Evolutionary conservation across 2,329 filamentous ascomycete genomes (phyloP).

Genomic region (Fusarium sulawesiense): DNA sequence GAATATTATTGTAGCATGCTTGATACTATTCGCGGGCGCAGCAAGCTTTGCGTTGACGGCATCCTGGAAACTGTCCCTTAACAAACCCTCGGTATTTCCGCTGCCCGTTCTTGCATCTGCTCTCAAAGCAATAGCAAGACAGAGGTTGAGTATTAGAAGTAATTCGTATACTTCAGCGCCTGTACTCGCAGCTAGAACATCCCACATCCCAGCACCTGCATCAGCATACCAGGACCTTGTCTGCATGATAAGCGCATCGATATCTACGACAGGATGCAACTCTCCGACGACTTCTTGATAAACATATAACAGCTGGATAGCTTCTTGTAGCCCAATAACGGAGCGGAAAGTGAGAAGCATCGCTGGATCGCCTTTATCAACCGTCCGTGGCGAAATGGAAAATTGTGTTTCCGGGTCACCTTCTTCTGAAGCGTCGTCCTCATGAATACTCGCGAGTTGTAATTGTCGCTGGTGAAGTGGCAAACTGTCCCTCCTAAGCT

Average conservation of each 20-base stretch:
- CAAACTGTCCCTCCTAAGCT: constrained; percentile 20
- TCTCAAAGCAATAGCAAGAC: constrained; percentile 17
- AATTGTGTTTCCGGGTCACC: constrained; percentile 2
- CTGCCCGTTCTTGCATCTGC: constrained; percentile 10
- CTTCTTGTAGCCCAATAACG: constrained; percentile 13
- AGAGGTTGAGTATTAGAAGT: constrained; percentile 21
- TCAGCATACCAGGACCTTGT: constrained; percentile 24
- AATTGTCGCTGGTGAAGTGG: constrained; percentile 22
- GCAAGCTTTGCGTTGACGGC: constrained; percentile 32
- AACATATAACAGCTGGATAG: constrained; percentile 15
- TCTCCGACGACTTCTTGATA: constrained; percentile 30
- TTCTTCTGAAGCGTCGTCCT: constrained; percentile 17
- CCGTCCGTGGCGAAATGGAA: background rate
- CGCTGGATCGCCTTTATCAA: constrained; percentile 19
- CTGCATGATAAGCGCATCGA: constrained; percentile 13
- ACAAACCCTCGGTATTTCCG: constrained; percentile 6
- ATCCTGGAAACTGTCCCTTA: constrained; percentile 28
- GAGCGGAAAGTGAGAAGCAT: constrained; percentile 29
- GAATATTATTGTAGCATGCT: constrained; percentile 24
- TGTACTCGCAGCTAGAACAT: constrained; percentile 17
- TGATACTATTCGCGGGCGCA: constrained; percentile 25
- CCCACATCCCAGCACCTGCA: constrained; percentile 18
- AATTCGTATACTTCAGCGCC: constrained; percentile 13
- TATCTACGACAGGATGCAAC: constrained; percentile 27
- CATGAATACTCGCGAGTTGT: constrained; percentile 28